Percentiles rank a stretch among this genome's conserved stretches.
Conservation (phyloP, 140 eudicot species). For the Bidens hawaiensis region DNA sequence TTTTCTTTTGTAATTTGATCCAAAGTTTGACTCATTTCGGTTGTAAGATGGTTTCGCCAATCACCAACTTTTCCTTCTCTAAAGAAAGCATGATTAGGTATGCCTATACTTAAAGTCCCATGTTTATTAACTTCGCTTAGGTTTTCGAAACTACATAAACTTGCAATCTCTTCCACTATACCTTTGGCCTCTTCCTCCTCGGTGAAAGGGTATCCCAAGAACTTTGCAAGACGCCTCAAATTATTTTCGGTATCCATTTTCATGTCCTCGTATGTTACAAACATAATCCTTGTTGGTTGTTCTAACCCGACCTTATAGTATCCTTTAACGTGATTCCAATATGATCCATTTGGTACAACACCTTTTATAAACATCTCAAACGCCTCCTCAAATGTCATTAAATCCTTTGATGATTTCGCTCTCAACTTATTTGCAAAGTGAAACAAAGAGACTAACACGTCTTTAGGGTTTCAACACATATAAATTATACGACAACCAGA, state of each 20-base stretch:
- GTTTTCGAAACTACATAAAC: slow-evolving; percentile 15
- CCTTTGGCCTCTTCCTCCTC: slow-evolving; percentile 21
- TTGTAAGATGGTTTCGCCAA: slow-evolving; percentile 6
- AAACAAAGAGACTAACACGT: slow-evolving; percentile 30
- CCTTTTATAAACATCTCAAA: slow-evolving; percentile 22
- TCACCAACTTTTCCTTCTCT: slow-evolving; percentile 22
- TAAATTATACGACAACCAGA: slow-evolving; percentile 23
- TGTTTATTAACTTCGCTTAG: slow-evolving; percentile 21
- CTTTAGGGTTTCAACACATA: slow-evolving; percentile 33
- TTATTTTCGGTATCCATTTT: not conserved
- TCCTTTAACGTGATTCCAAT: slow-evolving; percentile 28
- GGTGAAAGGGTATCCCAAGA: slow-evolving; percentile 19
- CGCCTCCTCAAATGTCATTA: slow-evolving; percentile 19
- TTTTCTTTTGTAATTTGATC: not conserved
- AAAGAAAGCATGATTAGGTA: slow-evolving; percentile 21
- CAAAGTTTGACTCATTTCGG: slow-evolving; percentile 4
- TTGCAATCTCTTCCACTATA: slow-evolving; percentile 12
- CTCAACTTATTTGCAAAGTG: slow-evolving; percentile 19
- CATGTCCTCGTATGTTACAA: slow-evolving; percentile 20
- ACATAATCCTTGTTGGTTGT: slow-evolving; percentile 18
- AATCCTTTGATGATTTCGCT: not conserved
- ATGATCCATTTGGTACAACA: slow-evolving; percentile 19
- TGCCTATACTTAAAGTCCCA: slow-evolving; percentile 1
- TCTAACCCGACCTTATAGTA: slow-evolving; percentile 10
- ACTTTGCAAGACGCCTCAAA: slow-evolving; percentile 15